Evolutionary conservation across 1,284 basidiomycete genomes (phyloP).

Genomic region (Mycosarcoma mackinlayi): DNA sequence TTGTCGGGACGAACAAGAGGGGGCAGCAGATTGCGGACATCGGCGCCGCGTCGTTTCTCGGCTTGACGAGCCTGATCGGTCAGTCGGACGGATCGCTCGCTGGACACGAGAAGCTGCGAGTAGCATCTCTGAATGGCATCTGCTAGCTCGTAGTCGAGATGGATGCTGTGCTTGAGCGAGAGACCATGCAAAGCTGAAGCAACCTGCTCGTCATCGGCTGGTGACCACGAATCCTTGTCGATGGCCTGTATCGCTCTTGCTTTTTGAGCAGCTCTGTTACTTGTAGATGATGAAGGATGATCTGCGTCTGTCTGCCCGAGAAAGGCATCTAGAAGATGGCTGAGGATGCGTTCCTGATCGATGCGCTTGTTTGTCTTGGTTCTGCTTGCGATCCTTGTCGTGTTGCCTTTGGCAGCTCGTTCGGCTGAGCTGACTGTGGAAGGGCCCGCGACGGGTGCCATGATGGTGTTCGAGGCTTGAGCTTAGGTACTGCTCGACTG

Average conservation of each 20-base stretch:
- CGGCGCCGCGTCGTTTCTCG: slow-evolving; percentile 12
- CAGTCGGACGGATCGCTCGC: slow-evolving; percentile 20
- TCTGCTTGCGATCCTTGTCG: slow-evolving; percentile 11
- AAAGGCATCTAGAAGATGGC: slow-evolving; percentile 22
- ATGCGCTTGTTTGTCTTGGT: slow-evolving; percentile 36
- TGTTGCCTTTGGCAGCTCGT: slow-evolving; percentile 3
- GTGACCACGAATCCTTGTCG: slow-evolving; percentile 41
- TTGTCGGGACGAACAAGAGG: slow-evolving; percentile 41
- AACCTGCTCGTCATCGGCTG: slow-evolving; percentile 30
- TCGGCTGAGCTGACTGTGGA: slow-evolving; percentile 9
- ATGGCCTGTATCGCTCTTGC: slow-evolving; percentile 17
- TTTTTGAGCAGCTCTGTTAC: slow-evolving; percentile 18
- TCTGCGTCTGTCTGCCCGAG: background rate
- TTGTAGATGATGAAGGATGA: background rate
- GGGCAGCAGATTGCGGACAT: slow-evolving; percentile 16
- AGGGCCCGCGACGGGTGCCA: slow-evolving; percentile 22
- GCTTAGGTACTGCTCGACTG: background rate
- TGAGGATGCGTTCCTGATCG: slow-evolving; percentile 38
- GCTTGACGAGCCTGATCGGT: slow-evolving; percentile 21
- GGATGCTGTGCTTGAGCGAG: slow-evolving; percentile 40
- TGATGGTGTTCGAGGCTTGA: no score
- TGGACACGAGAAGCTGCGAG: slow-evolving; percentile 20
- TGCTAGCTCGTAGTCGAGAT: slow-evolving; percentile 42
- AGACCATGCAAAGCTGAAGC: slow-evolving; percentile 33
- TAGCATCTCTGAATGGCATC: slow-evolving; percentile 31